Conservation (phyloP, 116 monocot genomes). For the Trichopus zeylanicus region DNA sequence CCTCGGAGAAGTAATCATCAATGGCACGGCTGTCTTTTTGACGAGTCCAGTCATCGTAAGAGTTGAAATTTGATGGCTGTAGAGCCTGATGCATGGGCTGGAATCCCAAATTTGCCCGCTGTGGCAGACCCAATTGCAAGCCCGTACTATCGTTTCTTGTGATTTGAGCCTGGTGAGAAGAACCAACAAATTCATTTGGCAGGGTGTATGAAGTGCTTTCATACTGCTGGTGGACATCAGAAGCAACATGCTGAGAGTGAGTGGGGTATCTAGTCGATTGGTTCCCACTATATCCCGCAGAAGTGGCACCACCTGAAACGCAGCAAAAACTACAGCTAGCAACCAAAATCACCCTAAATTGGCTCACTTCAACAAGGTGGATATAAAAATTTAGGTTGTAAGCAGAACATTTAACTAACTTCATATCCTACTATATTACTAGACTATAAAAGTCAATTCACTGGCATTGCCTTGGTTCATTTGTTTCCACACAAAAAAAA, state of each 20-base stretch:
- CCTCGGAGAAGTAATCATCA: slow-evolving; percentile 46
- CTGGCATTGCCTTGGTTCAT: too few relatives aligned
- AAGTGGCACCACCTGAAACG: background rate
- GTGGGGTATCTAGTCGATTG: slow-evolving; percentile 11
- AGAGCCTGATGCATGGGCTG: slow-evolving; percentile 4
- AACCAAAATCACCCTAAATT: too few relatives aligned
- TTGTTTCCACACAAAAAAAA: too few relatives aligned
- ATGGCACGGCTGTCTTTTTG: slow-evolving; percentile 10
- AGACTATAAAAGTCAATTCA: too few relatives aligned
- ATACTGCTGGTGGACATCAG: slow-evolving; percentile 12
- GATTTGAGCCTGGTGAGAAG: slow-evolving; percentile 11
- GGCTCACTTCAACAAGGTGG: too few relatives aligned
- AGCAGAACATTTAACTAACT: too few relatives aligned
- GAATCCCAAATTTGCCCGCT: slow-evolving; percentile 10
- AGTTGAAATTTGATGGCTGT: slow-evolving; percentile 9
- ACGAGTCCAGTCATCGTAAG: slow-evolving; percentile 30
- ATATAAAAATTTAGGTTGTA: too few relatives aligned
- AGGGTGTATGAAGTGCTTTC: slow-evolving; percentile 18
- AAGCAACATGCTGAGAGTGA: slow-evolving; percentile 9
- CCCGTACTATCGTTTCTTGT: slow-evolving; percentile 13
- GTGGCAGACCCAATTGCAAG: slow-evolving; percentile 19
- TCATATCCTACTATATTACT: too few relatives aligned
- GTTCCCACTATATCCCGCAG: slow-evolving; percentile 17
- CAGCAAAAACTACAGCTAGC: too few relatives aligned
- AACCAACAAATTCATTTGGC: slow-evolving; percentile 8